Base-by-base conservation (phyloP, 139 green algal species). In the Chlamydomonas incerta region DNA sequence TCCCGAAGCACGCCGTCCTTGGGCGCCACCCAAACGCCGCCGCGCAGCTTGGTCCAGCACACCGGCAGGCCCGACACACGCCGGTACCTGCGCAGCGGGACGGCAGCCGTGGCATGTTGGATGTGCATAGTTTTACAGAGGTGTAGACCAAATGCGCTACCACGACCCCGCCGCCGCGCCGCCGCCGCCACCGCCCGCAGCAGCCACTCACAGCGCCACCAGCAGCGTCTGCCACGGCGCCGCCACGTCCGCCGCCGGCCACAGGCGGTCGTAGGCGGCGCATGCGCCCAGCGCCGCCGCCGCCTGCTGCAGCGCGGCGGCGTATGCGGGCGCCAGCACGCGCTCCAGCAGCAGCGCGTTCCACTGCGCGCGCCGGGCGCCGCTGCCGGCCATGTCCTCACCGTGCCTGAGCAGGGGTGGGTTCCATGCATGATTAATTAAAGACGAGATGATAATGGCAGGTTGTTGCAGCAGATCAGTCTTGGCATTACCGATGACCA, bases 271-370 rank as follows among this genome's bases (percentile, higher is more conserved):
- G 57, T 87, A 96, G 0, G 68, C 86, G 0, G 46, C 10, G 0
- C 74, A 65, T 1, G 85, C 90, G 5, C 95, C 95, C 80, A 96
- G 85, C 37, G 58, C 17, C 28, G 26, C 5, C 11, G 91, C 88
- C 33, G 92, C 94, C 29, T 80, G 70, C 34, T 57, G 46, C 63
- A 97, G 81, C 31, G 95, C 80, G 17, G 79, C 70, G 0, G 87
- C 83, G 79, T 96, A 97, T 3, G 89, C 86, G 3, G 91, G 86
- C 14, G 90, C 91, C 10, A 92, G 80, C 34, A 93, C 91, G 26
- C 91, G 81, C 60, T 89, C 26, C 35, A 97, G 88, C 72, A 97
- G 92, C 66, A 74, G 75, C 10, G 80, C 29, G 81, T 97, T 97
- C 93, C 93, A 97, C 23, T 93, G 72, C 8, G 92, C 93, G 17